Percentiles rank a stretch among this genome's conserved stretches.
Conservation (phyloP, 495 filamentous ascomycete species). For the Neurospora sp. region DNA sequence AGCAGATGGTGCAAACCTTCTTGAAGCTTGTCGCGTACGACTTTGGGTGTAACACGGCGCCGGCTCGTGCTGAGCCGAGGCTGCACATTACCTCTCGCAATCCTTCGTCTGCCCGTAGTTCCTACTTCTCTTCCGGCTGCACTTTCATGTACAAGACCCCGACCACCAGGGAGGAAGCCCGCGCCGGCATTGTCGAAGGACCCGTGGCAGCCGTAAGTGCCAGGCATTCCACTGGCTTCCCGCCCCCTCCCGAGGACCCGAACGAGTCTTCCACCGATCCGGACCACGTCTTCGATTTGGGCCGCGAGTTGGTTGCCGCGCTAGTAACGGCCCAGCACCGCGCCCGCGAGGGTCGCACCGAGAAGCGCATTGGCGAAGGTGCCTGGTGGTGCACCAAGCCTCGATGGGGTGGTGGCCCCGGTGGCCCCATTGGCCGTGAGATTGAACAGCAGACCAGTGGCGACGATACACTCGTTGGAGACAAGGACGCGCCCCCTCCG, state of each 20-base stretch:
- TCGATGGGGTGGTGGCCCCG: conserved; percentile 67
- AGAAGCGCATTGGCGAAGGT: conserved; percentile 59
- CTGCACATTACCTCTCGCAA: conserved; percentile 40
- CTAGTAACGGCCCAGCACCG: conserved; percentile 77
- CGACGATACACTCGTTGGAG: conserved; percentile 27
- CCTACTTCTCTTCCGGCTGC: conserved; percentile 42
- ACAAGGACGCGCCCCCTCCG: conserved; percentile 29
- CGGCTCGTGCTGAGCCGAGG: conserved; percentile 52
- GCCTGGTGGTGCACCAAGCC: conserved; percentile 71
- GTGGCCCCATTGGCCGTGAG: conserved; percentile 51
- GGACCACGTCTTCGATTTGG: conserved; percentile 55
- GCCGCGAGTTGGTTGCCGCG: conserved; percentile 63
- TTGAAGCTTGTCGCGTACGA: conserved; percentile 72
- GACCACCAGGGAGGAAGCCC: conserved; percentile 55
- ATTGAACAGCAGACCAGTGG: conserved; percentile 31
- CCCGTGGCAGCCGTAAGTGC: conserved; percentile 57
- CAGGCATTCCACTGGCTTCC: conserved; percentile 42
- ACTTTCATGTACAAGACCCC: conserved; percentile 58
- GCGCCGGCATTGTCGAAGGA: conserved; percentile 65
- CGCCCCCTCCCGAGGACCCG: conserved; percentile 3
- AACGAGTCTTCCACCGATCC: conserved; percentile 10
- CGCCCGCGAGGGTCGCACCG: conserved; percentile 55
- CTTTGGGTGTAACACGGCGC: conserved; percentile 62
- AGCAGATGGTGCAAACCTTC: conserved; percentile 59
- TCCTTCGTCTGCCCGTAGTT: conserved; percentile 20